Conservation (phyloP, 495 filamentous ascomycete species). For the Recurvomyces mirabilis region DNA sequence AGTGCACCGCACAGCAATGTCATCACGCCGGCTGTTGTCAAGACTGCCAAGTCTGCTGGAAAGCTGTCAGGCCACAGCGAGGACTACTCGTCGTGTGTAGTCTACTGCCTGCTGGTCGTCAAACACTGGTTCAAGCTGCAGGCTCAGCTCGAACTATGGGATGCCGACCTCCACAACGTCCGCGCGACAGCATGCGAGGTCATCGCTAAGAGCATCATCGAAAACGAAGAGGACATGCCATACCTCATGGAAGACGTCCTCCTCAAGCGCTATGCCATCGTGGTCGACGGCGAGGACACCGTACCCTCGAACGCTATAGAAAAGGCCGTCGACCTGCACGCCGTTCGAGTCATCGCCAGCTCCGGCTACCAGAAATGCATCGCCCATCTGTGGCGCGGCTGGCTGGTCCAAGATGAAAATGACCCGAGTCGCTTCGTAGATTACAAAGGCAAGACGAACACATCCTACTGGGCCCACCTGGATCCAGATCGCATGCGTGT, state of each 20-base stretch:
- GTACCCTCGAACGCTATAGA: constrained; percentile 78
- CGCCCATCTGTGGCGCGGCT: constrained; percentile 82
- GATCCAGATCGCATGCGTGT: constrained; percentile 90
- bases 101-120: constrained; percentile 78
- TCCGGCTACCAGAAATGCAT: constrained; percentile 96
- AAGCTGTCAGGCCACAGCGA: constrained; percentile 35
- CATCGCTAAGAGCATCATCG: constrained; percentile 89
- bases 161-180: constrained; percentile 69
- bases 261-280: constrained; percentile 82
- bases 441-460: constrained; percentile 66
- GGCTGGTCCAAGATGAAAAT: constrained; percentile 87
- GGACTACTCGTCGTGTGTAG: constrained; percentile 64
- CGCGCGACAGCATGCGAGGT: constrained; percentile 83
- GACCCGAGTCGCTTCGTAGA: constrained; percentile 77
- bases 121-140: constrained; percentile 86
- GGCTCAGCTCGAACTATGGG: constrained; percentile 72
- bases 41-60: constrained; percentile 69
- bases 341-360: constrained; percentile 72
- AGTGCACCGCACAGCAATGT: constrained; percentile 70
- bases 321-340: constrained; percentile 84
- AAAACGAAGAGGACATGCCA: constrained; percentile 61
- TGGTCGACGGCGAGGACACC: constrained; percentile 58
- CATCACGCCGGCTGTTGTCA: constrained; percentile 67
- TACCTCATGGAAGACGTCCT: constrained; percentile 70
- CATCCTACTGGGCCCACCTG: constrained; percentile 65